phyloP scores from a whole-genome alignment of 2,329 filamentous ascomycete genomes.

The Fusarium brevicatenulatum region DNA sequence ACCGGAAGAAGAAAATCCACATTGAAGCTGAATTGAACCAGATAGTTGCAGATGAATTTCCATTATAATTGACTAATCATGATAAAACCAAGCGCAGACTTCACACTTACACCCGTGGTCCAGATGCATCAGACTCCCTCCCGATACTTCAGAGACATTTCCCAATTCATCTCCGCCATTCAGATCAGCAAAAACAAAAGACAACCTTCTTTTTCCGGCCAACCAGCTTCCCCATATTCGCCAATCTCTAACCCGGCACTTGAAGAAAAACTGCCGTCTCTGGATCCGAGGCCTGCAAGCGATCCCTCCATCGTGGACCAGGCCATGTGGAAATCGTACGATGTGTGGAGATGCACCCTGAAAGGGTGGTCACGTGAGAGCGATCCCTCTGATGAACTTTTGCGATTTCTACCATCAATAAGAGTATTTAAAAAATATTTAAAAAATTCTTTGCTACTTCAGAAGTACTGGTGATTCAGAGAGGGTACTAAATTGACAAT shows the following conservation, averaged over 20 bases:
- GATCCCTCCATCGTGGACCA: constrained; percentile 13
- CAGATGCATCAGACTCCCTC: background rate
- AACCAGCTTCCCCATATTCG: background rate
- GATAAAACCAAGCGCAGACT: background rate
- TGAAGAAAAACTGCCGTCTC: background rate
- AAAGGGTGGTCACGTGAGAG: constrained; percentile 33
- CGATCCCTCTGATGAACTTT: rapidly evolving
- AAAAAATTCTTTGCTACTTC: rapidly evolving
- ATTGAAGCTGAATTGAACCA: background rate
- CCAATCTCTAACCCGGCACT: constrained; percentile 6
- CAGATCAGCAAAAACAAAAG: background rate
- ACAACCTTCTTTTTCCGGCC: constrained; percentile 3
- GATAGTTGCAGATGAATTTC: no score
- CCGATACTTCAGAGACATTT: background rate
- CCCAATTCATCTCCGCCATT: background rate
- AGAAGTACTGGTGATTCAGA: rapidly evolving
- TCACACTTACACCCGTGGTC: rapidly evolving
- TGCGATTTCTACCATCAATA: background rate
- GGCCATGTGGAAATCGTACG: constrained; percentile 37
- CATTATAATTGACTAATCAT: background rate
- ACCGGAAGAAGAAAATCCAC: rapidly evolving
- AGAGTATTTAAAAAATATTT: background rate
- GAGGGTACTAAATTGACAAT: rapidly evolving
- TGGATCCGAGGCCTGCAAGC: constrained; percentile 11
- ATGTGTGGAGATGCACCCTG: constrained; percentile 35